Evolutionary conservation across 495 filamentous ascomycete species (phyloP), one percentile per base, ranked within the genome.

Genomic region (Aspergillus olivimuriae): DNA sequence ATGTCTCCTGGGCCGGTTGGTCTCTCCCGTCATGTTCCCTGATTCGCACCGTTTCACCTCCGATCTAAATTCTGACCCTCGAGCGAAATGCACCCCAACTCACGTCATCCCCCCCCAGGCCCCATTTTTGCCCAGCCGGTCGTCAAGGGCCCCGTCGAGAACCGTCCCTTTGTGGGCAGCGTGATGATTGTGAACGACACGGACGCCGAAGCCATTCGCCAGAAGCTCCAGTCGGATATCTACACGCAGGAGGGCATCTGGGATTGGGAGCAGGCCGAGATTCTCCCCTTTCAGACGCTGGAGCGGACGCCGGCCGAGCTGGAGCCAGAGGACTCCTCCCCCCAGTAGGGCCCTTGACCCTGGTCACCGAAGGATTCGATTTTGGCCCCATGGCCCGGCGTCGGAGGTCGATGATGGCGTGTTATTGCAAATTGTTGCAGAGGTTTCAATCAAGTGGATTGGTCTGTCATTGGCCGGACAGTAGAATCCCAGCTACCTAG

Each of bases 161-260:
- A 21, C 7, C 36, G 36, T 7, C 17, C 36, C 15, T 39, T 39
- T 14, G 24, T 21, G 36, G 36, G 36, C 17, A 21, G 18, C 2
- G 36, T 39, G 15, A 39, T 39, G 36, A 21, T 39, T n/a, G 21
- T 39, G n/a, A 39, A 39, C 20, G 36, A 39, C 2, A 8, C 7
- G 14, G 20, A 21, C 15, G 14, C 14, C 18, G 20, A 23, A 14
- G 17, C 20, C 10, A 19, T 39, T n/a, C 11, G 20, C 7, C 17
- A 21, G 1, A n/a, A 12, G 2, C 15, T 39, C 9, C 14, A 39
- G 18, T 21, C 17, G 6, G 36, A 39, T 21, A 17, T 21, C 15
- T 39, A 39, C 9, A 21, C 24, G 7, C 15, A 21, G 18, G 36
- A 39, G 36, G 15, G 15, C 18, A 39, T 39, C 15, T 39, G 36